A percentile compares a stretch with the other conserved stretches of the same genome.
Evolutionary conservation across 345 rosid genomes (phyloP).

Genomic region (Euphorbia lathyris): DNA sequence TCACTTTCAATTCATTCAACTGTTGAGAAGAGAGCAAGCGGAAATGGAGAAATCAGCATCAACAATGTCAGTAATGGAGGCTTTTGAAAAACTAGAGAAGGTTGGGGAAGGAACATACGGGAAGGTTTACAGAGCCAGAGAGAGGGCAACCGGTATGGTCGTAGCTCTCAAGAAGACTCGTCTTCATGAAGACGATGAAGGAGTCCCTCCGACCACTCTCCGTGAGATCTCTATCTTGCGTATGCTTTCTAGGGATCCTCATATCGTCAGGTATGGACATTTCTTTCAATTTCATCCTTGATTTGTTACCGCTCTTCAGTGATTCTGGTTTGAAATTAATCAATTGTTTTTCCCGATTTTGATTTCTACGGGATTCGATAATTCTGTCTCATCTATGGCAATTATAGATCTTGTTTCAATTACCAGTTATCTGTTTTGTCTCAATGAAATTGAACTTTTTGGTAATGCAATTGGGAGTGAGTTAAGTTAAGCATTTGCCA

Average conservation of each 20-base stretch:
- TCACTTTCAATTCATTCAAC: too few relatives aligned
- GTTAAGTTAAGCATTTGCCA: neutral
- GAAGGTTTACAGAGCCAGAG: conserved; percentile 92
- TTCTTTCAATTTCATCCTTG: neutral
- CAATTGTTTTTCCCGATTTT: too few relatives aligned
- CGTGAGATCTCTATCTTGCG: conserved; percentile 98
- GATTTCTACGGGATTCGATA: neutral
- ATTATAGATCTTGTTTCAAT: neutral
- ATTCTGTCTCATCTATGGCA: neutral
- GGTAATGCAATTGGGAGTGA: neutral
- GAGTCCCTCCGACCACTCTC: conserved; percentile 97
- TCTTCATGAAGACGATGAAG: conserved; percentile 96
- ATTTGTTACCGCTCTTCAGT: neutral
- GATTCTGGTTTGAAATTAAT: too few relatives aligned
- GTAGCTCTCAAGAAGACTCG: conserved; percentile 99
- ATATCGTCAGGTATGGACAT: conserved; percentile 56
- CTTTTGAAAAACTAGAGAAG: conserved; percentile 94
- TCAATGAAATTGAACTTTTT: too few relatives aligned
- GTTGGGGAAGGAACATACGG: conserved; percentile 99
- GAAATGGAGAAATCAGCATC: conserved; percentile 2
- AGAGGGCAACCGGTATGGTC: conserved; percentile 83
- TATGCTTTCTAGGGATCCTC: conserved; percentile 95
- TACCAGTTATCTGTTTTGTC: neutral
- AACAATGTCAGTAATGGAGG: conserved; percentile 66
- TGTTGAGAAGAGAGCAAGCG: neutral